These are phyloP conservation scores for Eudorina sp. DNA, from an alignment of 139 green algal species.

Conservation along the genomic window DNA sequence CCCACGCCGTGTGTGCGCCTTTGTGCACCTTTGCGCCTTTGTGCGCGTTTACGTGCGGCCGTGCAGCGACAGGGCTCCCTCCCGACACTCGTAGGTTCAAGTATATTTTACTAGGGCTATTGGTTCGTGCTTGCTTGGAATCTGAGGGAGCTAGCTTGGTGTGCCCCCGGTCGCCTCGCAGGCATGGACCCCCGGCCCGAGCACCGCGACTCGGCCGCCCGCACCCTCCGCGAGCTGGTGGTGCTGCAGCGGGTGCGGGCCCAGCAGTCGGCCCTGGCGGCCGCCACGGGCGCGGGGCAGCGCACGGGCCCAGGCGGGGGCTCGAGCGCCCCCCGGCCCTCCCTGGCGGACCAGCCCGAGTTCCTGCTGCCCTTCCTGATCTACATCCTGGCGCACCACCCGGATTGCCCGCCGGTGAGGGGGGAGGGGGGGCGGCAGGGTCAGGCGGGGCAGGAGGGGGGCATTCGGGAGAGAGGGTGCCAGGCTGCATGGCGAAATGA, in stretches of 20 bases:
- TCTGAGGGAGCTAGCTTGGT: too few species aligned
- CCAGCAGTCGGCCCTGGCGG: constrained; percentile 32
- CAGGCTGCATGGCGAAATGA: too few species aligned
- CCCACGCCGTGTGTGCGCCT: too few species aligned
- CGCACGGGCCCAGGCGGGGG: background rate
- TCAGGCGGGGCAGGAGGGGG: too few species aligned
- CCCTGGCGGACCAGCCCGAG: constrained; percentile 81
- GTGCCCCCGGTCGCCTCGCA: background rate
- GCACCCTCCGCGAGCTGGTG: constrained; percentile 57
- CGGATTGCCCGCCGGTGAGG: constrained; percentile 80
- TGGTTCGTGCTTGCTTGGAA: too few species aligned
- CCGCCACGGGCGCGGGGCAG: background rate
- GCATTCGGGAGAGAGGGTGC: too few species aligned
- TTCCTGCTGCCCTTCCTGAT: constrained; percentile 85
- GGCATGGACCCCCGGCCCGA: constrained; percentile 61
- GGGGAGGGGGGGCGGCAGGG: background rate
- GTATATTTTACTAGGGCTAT: too few species aligned
- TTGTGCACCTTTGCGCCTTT: too few species aligned
- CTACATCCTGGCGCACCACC: constrained; percentile 87
- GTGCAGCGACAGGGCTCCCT: too few species aligned
- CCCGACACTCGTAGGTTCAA: too few species aligned
- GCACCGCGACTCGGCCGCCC: constrained; percentile 56
- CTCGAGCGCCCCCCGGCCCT: constrained; percentile 44
- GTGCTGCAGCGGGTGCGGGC: constrained; percentile 32
- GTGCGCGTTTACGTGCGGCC: too few species aligned